Base-by-base conservation (phyloP, 2,329 filamentous ascomycete genomes). In the Apiospora malaysiana region DNA sequence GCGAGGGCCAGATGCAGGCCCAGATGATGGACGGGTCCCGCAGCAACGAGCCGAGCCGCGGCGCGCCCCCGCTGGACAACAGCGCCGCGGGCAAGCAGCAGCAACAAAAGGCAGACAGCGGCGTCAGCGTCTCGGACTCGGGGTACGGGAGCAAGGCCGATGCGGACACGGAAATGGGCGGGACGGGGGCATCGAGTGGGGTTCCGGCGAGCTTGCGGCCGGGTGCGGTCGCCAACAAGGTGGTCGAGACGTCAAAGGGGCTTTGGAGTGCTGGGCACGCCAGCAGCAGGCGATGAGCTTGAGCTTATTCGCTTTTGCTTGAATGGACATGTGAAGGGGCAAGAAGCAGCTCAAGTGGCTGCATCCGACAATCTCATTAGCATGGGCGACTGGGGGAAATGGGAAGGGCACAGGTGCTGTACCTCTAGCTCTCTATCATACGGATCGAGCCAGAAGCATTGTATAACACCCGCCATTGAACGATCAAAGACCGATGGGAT, bases 191-290 rank as follows among this genome's bases (percentile, higher is more conserved):
- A 21, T 72, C 77, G 32, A 73, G 69, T 27, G 76, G 76, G 18
- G 80, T 89, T 32, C 89, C 89, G 8, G 79, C 85, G 67, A 85
- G 83, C 71, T 78, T 91, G 77, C 83, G 87, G 73, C 88, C 88
- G 0, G 88, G 89, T 23, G 85, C 84, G 72, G 81, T 84, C 73
- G 85, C 82, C 66, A 90, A 89, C 79, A 85, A 84, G 74, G 84
- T 91, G 18, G 81, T 90, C n/a, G 88, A 91, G 80, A 90, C 89
- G 40, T 89, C 87, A 46, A 90, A 89, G 75, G 90, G 90, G 1
- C 79, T 92, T 70, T 92, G 90, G 90, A 87, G 81, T 69, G 80
- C 78, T 3, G 78, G 78, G 46, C 77, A 79, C 46, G 67, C 45
- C 43, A 63, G 56, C 65, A 74, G 74, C 43, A 72, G 75, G 73